Base-by-base conservation (phyloP, 192 early-diverging fungal species). In the Backusella sp. region DNA sequence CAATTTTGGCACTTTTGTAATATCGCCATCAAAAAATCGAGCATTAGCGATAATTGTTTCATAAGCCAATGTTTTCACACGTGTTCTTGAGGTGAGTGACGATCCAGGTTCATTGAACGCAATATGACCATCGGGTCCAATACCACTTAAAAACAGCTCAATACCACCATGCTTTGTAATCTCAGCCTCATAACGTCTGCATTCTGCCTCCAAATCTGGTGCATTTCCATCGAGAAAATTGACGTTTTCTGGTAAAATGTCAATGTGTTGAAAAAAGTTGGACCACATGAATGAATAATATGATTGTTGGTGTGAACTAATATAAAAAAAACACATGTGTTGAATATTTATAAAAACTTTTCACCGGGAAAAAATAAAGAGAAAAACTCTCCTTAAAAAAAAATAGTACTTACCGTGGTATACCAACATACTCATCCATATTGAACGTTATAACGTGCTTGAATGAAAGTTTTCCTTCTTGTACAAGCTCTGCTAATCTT, bases 231-330 rank as follows among this genome's bases (percentile, higher is more conserved):
- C 85, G 52, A 96, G 36, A 93, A 92, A 91, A 46, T 84, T 78
- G 77, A 94, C 93, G 73, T 95, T 92, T 66, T 94, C 88, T 74
- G 92, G 90, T 84, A 93, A 35, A 26, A 73, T 73, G 37, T 73
- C 72, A 14, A 89, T 75, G 91, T 92, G 82, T 91, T 89, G 67
- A 91, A 96, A 94, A 34, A 96, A 83, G 77, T 94, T 85, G 79
- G 89, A 89, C 92, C 92, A 94, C 94, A 96, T 96, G 77, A 94
- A 96, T 36, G 92, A 91, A 83, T 96, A 94, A 84, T 94, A 96
- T 70, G 90, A 92, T 82, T 96, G 92, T 17, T 73, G 56, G 35
- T 73, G 72, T 21, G 52, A 62, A 39, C 72, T 73, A 36, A 8
- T 53, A 8, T 7, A 36, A 68, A 39, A 35, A 66, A 66, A 66